A percentile compares a stretch with the other conserved stretches of the same genome.
Conservation (phyloP, 2,329 filamentous ascomycete genomes). For the Arthrobotrys conoides region DNA sequence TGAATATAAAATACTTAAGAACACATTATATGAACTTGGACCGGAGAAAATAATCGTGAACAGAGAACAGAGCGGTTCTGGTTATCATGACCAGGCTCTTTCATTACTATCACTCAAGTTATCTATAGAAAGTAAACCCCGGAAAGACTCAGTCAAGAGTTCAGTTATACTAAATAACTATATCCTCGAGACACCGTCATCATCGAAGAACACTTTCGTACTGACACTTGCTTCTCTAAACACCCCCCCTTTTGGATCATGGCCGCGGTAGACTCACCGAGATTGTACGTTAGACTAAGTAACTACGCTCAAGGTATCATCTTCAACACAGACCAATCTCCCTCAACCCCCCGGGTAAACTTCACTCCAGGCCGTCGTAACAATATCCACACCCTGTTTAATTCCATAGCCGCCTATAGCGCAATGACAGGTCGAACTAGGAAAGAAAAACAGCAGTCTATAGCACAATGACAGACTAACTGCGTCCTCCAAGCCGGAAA, state of each 20-base stretch:
- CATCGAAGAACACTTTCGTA: background rate
- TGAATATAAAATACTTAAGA: too few species aligned
- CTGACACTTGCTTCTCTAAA: background rate
- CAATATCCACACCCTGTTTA: too few species aligned
- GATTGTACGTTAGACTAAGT: background rate
- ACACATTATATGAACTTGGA: too few species aligned
- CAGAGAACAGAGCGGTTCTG: too few species aligned
- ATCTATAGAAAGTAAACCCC: background rate
- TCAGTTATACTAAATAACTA: background rate
- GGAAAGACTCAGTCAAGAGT: background rate
- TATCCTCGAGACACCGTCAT: background rate
- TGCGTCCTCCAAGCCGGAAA: background rate
- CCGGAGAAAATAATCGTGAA: too few species aligned
- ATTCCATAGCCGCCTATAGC: too few species aligned
- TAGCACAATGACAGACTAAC: too few species aligned
- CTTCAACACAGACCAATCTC: background rate
- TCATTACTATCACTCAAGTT: background rate
- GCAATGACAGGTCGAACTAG: too few species aligned
- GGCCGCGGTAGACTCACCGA: background rate
- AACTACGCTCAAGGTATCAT: constrained; percentile 1
- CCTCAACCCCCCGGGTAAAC: too few species aligned
- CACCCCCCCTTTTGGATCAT: too few species aligned
- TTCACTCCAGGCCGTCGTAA: too few species aligned
- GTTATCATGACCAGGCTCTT: background rate
- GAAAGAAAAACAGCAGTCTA: too few species aligned